Percentiles rank a stretch among this genome's conserved stretches.
These are phyloP conservation scores for Leishmania major DNA, from an alignment of 208 protist genomes.

Conservation along the genomic window DNA sequence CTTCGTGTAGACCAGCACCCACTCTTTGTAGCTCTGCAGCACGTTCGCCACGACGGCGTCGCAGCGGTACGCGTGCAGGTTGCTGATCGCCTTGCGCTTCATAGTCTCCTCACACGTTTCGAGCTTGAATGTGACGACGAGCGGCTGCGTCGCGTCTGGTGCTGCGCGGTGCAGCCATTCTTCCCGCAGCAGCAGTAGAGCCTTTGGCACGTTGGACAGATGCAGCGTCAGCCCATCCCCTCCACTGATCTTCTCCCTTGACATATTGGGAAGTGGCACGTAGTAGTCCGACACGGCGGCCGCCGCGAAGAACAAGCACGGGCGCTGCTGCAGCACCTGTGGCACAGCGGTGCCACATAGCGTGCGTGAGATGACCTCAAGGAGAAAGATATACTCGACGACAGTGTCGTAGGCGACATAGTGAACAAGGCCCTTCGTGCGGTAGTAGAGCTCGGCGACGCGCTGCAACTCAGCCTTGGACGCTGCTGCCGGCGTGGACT, in stretches of 20 bases:
- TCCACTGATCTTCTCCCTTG: conserved; percentile 80
- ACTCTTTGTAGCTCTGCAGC: conserved; percentile 81
- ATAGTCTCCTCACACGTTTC: conserved; percentile 74
- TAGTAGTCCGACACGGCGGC: conserved; percentile 89
- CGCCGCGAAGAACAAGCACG: conserved; percentile 74
- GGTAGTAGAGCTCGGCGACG: conserved; percentile 36
- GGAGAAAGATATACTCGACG: conserved; percentile 81
- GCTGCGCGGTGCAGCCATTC: conserved; percentile 51
- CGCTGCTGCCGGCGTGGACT: neutral
- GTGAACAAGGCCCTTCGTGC: conserved; percentile 42
- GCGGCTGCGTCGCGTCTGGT: conserved; percentile 29
- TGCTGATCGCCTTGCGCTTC: conserved; percentile 71
- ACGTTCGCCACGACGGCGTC: conserved; percentile 86
- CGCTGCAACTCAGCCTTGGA: conserved; percentile 12
- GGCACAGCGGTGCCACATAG: conserved; percentile 38
- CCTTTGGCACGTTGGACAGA: conserved; percentile 76
- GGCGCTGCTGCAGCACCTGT: conserved; percentile 18
- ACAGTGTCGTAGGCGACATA: conserved; percentile 75
- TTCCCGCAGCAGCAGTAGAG: conserved; percentile 53
- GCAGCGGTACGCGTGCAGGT: conserved; percentile 64
- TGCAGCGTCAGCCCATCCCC: conserved; percentile 65
- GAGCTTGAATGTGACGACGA: conserved; percentile 83
- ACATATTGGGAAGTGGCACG: conserved; percentile 59
- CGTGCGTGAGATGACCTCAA: conserved; percentile 42
- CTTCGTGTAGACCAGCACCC: conserved; percentile 70